These are phyloP conservation scores for Plantago rigida DNA, from an alignment of 305 asterid species.

Conservation along the genomic window DNA sequence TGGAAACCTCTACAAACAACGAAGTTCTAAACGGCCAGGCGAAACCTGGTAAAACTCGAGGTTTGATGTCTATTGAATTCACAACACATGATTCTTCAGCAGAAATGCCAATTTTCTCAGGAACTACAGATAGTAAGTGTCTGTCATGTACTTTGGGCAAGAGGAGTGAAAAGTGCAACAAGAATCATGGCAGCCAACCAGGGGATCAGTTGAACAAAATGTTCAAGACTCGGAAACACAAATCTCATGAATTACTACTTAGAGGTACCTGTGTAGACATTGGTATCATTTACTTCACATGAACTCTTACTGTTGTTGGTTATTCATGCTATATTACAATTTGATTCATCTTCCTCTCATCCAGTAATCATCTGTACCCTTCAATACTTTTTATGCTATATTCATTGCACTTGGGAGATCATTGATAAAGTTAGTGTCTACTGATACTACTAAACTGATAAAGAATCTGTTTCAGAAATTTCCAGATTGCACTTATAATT, in stretches of 20 bases:
- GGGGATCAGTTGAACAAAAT: constrained; percentile 28
- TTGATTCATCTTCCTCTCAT: not conserved
- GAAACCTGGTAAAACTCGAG: constrained; percentile 20
- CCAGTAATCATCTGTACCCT: not conserved
- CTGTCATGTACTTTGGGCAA: constrained; percentile 14
- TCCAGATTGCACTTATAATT: not conserved
- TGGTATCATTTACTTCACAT: not conserved
- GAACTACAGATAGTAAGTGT: constrained; percentile 28
- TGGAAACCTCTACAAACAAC: constrained; percentile 20
- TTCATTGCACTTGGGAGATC: not conserved
- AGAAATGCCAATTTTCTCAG: constrained; percentile 26
- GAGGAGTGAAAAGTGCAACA: constrained; percentile 26
- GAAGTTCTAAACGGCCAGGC: constrained; percentile 27
- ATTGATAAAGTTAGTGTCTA: too few species aligned
- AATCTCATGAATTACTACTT: constrained; percentile 38
- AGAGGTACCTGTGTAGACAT: constrained; percentile 36
- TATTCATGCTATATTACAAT: constrained; percentile 1
- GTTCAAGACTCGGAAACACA: constrained; percentile 43
- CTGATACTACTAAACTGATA: not conserved
- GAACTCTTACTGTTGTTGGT: not conserved
- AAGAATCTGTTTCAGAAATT: not conserved
- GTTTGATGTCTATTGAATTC: constrained; percentile 24
- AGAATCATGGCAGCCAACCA: constrained; percentile 23
- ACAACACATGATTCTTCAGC: constrained; percentile 26
- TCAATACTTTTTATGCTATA: not conserved